Evolutionary conservation across 768 basidiomycete genomes (phyloP), one percentile per base, ranked within the genome.

Genomic region (Kwoniella sp.): DNA sequence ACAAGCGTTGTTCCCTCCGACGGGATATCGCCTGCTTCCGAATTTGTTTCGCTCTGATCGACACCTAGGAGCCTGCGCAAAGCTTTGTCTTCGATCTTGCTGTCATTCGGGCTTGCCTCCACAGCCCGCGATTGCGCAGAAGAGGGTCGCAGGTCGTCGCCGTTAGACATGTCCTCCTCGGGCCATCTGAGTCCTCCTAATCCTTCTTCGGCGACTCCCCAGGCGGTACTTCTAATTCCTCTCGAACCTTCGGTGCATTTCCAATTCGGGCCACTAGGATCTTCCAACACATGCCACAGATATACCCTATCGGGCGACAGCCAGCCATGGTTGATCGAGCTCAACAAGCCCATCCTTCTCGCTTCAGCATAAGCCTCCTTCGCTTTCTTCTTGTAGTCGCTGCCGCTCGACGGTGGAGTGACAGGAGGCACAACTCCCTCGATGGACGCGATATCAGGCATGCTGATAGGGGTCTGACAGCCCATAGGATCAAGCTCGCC

Each of bases 251-350:
- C 60, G 2, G 65, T 58, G 8, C 69, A 58, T 58, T 70, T 73
- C 50, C 73, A 54, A 25, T 58, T 65, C 1, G 67, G 45, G 26
- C 61, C 64, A 22, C 71, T 63, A 4, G 78, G 73, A 72, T 80
- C 77, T 50, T 79, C 77, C 5, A 80, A 65, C 13, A 73, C 66
- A n/a, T 57, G 52, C 65, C 67, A 73, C 15, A 76, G 67, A 37
- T 75, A 74, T 15, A 74, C 61, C 38, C 75, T 61, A 55, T 73
- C 72, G 2, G 79, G 78, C 38, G 72, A 74, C 4, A 75, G 54
- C 64, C 68, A 79, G 9, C 64, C 69, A 52, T 67, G 55, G 7
- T 63, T 69, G 1, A 73, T 59, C n/a, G 51, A 61, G 26, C 63
- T 50, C 13, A 74, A 50, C 28, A 73, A 58, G 0, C 76, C 71